Evolutionary conservation across 176 grass and related monocot species (phyloP).

Genomic region (Oryza rufipogon): DNA sequence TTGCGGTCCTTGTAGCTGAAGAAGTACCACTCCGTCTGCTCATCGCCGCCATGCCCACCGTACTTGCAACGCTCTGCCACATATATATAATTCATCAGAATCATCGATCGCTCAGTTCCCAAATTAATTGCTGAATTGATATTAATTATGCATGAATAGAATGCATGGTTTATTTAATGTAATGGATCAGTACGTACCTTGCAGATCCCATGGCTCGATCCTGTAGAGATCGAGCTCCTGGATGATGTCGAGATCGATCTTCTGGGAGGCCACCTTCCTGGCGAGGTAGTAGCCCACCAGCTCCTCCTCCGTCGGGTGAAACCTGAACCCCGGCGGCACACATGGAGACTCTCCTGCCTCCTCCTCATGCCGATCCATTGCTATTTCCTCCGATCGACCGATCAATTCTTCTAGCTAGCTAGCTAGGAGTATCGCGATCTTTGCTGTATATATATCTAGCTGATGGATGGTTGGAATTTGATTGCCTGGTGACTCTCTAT

Average conservation of each 20-base stretch:
- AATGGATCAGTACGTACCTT: constrained; percentile 44
- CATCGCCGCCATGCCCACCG: constrained; percentile 40
- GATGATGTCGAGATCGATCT: constrained; percentile 94
- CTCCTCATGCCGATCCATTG: constrained; percentile 39
- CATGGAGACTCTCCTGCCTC: constrained; percentile 41
- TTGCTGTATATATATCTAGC: not conserved
- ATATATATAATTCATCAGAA: not conserved
- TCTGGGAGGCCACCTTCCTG: constrained; percentile 78
- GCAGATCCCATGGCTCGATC: constrained; percentile 98
- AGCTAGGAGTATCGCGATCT: not conserved
- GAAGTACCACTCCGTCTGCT: constrained; percentile 89
- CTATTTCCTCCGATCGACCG: not conserved
- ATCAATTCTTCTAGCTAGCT: constrained; percentile 7
- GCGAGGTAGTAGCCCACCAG: constrained; percentile 94
- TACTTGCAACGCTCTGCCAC: constrained; percentile 61
- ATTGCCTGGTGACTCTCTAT: not conserved
- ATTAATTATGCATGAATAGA: not conserved
- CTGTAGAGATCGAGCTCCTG: constrained; percentile 92
- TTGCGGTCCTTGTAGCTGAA: constrained; percentile 98
- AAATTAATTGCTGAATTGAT: not conserved
- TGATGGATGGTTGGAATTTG: not conserved
- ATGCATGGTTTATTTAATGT: not conserved
- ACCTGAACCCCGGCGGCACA: constrained; percentile 96
- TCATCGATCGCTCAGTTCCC: not conserved
- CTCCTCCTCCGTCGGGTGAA: constrained; percentile 97